Conservation (phyloP, 2,329 filamentous ascomycete species). For the Trichoderma gracile region DNA sequence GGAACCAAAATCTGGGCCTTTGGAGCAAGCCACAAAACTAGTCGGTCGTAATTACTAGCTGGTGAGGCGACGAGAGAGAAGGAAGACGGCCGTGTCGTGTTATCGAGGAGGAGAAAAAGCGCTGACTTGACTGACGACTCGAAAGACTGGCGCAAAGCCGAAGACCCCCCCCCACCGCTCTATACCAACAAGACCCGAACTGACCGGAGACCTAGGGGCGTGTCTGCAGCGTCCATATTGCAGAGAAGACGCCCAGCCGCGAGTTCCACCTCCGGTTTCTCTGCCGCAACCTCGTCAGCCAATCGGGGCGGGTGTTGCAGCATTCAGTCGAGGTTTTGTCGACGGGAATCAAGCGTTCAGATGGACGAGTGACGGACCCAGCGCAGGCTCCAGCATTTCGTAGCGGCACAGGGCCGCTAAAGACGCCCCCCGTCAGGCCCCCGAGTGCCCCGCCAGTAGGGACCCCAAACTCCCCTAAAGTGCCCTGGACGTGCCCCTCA, state of each 20-base stretch:
- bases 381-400: conserved; percentile 21
- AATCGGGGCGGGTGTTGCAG: conserved; percentile 4
- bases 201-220: conserved; percentile 25
- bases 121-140: not conserved
- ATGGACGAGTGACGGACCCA: conserved; percentile 1
- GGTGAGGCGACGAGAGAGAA: not conserved
- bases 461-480: conserved; percentile 12
- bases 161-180: conserved; percentile 3
- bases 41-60: not conserved
- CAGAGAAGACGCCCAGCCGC: conserved; percentile 2
- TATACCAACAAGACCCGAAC: not conserved
- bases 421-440: not conserved
- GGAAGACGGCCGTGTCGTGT: not conserved
- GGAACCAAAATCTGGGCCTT: conserved; percentile 1
- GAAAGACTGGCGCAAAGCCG: not conserved
- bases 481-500: conserved; percentile 7
- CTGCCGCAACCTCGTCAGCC: conserved; percentile 5
- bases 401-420: not conserved
- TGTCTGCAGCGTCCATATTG: conserved; percentile 5
- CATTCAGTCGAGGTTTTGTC: not conserved
- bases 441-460: conserved; percentile 10
- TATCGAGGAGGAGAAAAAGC: not conserved
- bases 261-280: not conserved
- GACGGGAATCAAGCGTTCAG: not conserved
- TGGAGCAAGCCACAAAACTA: conserved; percentile 1